Evolutionary conservation across 129 eudicot genomes (phyloP).

Genomic region (carrot (Daucus carota)): DNA sequence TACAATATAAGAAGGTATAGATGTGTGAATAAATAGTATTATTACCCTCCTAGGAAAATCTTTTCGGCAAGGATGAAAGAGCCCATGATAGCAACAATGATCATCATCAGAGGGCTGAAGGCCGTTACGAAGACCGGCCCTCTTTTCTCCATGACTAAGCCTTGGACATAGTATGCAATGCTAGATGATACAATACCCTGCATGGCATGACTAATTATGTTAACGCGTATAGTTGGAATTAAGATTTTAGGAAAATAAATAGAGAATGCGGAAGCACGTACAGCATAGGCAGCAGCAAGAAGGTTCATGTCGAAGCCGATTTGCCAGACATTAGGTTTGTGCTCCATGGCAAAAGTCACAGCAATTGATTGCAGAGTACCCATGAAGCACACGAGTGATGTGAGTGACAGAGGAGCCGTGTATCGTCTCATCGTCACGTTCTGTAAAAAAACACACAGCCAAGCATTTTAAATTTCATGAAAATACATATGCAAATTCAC

Average conservation of each 20-base stretch:
- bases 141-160: conserved; percentile 85
- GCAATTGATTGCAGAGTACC: conserved; percentile 92
- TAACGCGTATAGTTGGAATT: neutral
- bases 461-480: neutral
- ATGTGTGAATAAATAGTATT: neutral
- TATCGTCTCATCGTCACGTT: conserved; percentile 77
- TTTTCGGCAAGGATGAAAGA: conserved; percentile 89
- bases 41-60: conserved; percentile 87
- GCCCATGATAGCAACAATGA: conserved; percentile 97
- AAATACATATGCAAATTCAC: neutral
- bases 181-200: conserved; percentile 96
- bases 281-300: conserved; percentile 99
- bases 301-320: conserved; percentile 97
- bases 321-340: conserved; percentile 63
- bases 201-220: neutral
- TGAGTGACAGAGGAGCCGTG: conserved; percentile 78
- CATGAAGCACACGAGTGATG: conserved; percentile 79
- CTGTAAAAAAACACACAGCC: conserved; percentile 21
- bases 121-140: conserved; percentile 98
- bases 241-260: conserved; percentile 4
- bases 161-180: conserved; percentile 97
- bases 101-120: conserved; percentile 97
- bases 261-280: conserved; percentile 9
- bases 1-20: neutral
- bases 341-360: conserved; percentile 93